Percentiles rank a stretch among this genome's conserved stretches.
phyloP scores from a whole-genome alignment of 2,329 filamentous ascomycete genomes.

The Epichloe gansuensis region DNA sequence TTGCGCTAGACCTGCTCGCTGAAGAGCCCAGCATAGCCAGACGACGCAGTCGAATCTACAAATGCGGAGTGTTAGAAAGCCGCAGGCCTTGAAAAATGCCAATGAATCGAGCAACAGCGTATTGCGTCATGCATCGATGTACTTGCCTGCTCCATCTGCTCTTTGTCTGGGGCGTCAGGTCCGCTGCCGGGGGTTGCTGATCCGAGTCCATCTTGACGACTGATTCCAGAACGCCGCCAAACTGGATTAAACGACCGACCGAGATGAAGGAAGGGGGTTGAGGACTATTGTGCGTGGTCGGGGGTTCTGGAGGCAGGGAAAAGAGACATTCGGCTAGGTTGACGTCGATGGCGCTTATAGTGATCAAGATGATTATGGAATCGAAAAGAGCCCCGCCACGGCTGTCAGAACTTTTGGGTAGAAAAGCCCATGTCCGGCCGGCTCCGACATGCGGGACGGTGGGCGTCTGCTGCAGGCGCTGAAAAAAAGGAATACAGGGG shows the following conservation, averaged over 20 bases:
- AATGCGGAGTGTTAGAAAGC: background rate
- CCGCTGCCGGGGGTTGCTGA: constrained; percentile 27
- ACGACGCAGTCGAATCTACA: constrained; percentile 35
- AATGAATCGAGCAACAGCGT: background rate
- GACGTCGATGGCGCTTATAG: background rate
- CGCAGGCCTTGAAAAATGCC: too few relatives aligned
- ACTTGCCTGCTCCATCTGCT: constrained; percentile 45
- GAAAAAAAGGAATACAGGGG: too few relatives aligned
- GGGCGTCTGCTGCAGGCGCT: too few relatives aligned
- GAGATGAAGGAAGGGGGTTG: too few relatives aligned
- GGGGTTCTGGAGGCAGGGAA: background rate
- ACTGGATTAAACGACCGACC: background rate
- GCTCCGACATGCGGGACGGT: background rate
- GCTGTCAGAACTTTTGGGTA: background rate
- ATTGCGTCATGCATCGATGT: background rate
- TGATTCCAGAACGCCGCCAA: background rate
- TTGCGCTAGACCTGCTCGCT: constrained; percentile 21
- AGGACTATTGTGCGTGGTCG: background rate
- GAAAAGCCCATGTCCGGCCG: background rate
- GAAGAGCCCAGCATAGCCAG: constrained; percentile 36
- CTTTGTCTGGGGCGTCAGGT: constrained; percentile 43
- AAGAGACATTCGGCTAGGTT: background rate
- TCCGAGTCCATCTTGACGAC: constrained; percentile 31
- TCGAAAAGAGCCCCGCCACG: constrained; percentile 1
- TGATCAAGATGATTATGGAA: background rate